Evolutionary conservation across 2,329 filamentous ascomycete genomes (phyloP).

Genomic region (Nothophoma quercina): DNA sequence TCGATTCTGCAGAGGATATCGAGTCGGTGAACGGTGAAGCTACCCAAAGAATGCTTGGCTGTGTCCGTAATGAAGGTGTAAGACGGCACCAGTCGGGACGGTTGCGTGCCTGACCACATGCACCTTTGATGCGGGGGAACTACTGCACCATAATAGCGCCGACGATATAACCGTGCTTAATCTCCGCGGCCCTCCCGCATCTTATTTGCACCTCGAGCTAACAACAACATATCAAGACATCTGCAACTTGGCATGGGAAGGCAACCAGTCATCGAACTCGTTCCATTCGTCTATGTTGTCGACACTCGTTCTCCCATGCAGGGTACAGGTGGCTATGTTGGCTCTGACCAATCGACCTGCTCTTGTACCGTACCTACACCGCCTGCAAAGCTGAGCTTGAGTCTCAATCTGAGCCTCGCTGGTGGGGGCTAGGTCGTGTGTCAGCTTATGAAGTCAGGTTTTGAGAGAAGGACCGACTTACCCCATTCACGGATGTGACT

Average conservation of each 20-base stretch:
- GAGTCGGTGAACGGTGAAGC: background rate
- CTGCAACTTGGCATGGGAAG: background rate
- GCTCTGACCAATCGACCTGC: slow-evolving; percentile 96
- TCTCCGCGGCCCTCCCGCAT: slow-evolving; percentile 5
- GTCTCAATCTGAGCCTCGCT: slow-evolving; percentile 75
- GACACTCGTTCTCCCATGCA: background rate
- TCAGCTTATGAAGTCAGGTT: slow-evolving; percentile 27
- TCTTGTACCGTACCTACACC: slow-evolving; percentile 77
- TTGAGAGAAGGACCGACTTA: slow-evolving; percentile 63
- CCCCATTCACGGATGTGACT: slow-evolving; percentile 82
- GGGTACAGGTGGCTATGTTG: slow-evolving; percentile 48
- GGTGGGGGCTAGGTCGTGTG: slow-evolving; percentile 67
- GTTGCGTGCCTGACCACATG: slow-evolving; percentile 15
- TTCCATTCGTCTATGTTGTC: slow-evolving; percentile 14
- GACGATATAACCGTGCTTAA: background rate
- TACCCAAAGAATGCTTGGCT: slow-evolving; percentile 17
- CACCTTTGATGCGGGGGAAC: slow-evolving; percentile 7
- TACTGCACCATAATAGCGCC: background rate
- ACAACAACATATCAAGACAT: background rate
- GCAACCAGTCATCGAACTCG: slow-evolving; percentile 6
- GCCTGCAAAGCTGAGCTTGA: slow-evolving; percentile 83
- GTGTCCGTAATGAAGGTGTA: background rate
- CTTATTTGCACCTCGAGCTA: slow-evolving; percentile 5
- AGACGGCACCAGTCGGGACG: slow-evolving; percentile 1
- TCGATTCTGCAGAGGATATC: background rate